phyloP scores from a whole-genome alignment of 805 yeast species.

The Pichia rugopelliculosa region DNA sequence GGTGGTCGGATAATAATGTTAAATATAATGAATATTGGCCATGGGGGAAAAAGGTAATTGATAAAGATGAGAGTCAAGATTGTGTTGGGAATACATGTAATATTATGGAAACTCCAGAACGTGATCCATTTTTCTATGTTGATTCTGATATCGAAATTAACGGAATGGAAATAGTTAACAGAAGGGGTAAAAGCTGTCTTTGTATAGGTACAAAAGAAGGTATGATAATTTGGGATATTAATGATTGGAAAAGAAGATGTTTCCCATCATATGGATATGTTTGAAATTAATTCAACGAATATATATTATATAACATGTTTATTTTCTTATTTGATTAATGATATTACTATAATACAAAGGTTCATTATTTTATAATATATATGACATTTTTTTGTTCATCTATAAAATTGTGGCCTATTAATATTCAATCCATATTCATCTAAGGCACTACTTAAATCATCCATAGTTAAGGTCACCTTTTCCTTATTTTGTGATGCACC shows the following conservation, averaged over 20 bases:
- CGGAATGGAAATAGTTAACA: conserved; percentile 54
- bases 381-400: conserved; percentile 35
- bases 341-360: no score
- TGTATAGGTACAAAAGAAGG: conserved; percentile 64
- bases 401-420: conserved; percentile 87
- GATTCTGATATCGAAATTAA: conserved; percentile 38
- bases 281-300: conserved; percentile 14
- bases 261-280: conserved; percentile 48
- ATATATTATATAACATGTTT: neutral
- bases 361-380: no score
- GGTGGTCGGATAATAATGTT: neutral
- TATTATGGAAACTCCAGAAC: conserved; percentile 7
- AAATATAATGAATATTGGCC: conserved; percentile 2
- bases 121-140: conserved; percentile 19
- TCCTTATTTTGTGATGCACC: conserved; percentile 21
- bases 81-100: neutral
- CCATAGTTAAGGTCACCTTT: conserved; percentile 85
- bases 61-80: neutral
- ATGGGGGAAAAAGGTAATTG: conserved; percentile 3
- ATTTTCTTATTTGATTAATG: neutral
- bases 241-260: conserved; percentile 54
- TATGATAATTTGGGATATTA: conserved; percentile 60
- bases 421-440: conserved; percentile 80
- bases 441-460: conserved; percentile 85
- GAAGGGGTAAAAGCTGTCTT: conserved; percentile 37